Percentiles rank a stretch among this genome's conserved stretches.
Conservation (phyloP, 2,329 filamentous ascomycete species). For the Neofusicoccum ribis region DNA sequence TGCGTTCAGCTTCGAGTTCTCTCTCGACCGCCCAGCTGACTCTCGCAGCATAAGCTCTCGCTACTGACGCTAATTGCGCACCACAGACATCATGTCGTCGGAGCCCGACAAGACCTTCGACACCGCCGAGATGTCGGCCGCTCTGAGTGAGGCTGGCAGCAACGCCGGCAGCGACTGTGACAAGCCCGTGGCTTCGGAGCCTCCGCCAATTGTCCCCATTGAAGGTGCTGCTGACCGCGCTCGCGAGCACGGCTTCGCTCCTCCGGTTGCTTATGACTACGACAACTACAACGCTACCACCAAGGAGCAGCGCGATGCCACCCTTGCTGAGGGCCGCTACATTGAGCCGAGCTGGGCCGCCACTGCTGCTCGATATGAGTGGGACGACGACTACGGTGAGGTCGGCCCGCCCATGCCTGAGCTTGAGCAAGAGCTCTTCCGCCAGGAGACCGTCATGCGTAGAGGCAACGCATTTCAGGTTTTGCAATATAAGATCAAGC, state of each 20-base stretch:
- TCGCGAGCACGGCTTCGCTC: slow-evolving; percentile 46
- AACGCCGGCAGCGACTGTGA: slow-evolving; percentile 23
- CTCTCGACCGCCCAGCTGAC: not conserved
- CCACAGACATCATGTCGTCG: slow-evolving; percentile 11
- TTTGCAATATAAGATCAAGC: slow-evolving; percentile 55
- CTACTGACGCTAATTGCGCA: not conserved
- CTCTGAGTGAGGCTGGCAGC: slow-evolving; percentile 25
- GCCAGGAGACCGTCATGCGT: slow-evolving; percentile 52
- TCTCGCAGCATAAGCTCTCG: not conserved
- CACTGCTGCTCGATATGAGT: slow-evolving; percentile 73
- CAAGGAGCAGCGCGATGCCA: slow-evolving; percentile 28
- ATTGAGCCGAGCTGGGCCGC: slow-evolving; percentile 46
- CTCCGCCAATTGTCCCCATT: not conserved
- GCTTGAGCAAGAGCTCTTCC: slow-evolving; percentile 77
- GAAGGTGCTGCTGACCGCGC: slow-evolving; percentile 19
- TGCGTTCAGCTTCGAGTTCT: not conserved
- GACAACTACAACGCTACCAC: slow-evolving; percentile 27
- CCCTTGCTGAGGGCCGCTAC: not conserved
- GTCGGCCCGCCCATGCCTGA: slow-evolving; percentile 70
- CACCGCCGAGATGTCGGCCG: slow-evolving; percentile 24
- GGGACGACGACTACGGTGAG: slow-evolving; percentile 82
- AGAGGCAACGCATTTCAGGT: slow-evolving; percentile 64
- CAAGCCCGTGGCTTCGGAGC: slow-evolving; percentile 31
- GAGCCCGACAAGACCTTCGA: slow-evolving; percentile 19
- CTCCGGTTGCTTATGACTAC: slow-evolving; percentile 54